Evolutionary conservation across 1,139 yeast genomes (phyloP), one percentile per base, ranked within the genome.

Genomic region (Lodderomyces parapsilosis): DNA sequence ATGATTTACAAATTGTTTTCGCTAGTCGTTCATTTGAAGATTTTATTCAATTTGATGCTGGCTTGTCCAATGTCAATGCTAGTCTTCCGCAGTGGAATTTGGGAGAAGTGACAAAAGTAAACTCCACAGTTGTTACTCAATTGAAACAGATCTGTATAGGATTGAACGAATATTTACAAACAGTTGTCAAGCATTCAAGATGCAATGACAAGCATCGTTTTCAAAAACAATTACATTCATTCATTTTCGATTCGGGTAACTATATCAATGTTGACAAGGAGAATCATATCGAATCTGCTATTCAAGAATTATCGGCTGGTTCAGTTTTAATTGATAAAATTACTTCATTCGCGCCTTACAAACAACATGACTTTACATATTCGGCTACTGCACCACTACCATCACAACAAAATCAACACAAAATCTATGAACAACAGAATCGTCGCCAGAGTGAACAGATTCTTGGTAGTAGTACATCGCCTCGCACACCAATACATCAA

Each of bases 331-430:
- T 58, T 10, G 59, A 60, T 47, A 34, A 23, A 20, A 5, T 33
- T 15, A 19, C 36, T 3, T 20, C 36, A 19, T 13, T 25, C 3
- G 13, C 24, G 4, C 19, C 36, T 27, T 10, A 10, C 4, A 27
- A n/a, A n/a, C 15, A 27, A n/a, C 38, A 40, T 11, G 24, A 17
- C 42, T 50, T 37, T 41, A 44, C 28, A 52, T 53, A 27, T 60
- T 52, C 41, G 59, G 57, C 68, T 2, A 63, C 68, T 0, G 62
- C 62, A 6, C 68, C 68, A 14, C 53, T 65, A 42, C 68, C 68
- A 14, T 22, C 14, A 4, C 11, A 23, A 20, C 18, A 41, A 14
- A 22, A 13, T 14, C 27, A 20, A 7, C 14, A 27, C 15, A n/a
- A 13, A 27, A n/a, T n/a, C 15, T 28, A 10, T 8, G 17, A 22